These are phyloP conservation scores for Debaryomyces castellii DNA, from an alignment of 805 yeast genomes.

Conservation along the genomic window DNA sequence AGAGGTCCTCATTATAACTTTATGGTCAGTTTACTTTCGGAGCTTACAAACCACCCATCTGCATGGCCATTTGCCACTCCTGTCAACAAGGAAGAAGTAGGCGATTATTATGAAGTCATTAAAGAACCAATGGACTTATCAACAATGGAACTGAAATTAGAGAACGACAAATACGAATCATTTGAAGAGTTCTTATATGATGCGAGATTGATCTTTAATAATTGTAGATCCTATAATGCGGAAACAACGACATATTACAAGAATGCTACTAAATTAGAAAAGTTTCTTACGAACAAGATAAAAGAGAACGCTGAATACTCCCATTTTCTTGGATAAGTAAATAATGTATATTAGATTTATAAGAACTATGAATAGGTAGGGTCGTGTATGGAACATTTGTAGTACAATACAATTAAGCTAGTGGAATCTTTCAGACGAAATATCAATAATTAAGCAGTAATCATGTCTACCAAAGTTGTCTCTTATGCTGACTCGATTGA, in stretches of 20 bases:
- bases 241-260: slow-evolving; percentile 94
- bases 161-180: slow-evolving; percentile 84
- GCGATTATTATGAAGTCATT: slow-evolving; percentile 93
- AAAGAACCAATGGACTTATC: slow-evolving; percentile 98
- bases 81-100: slow-evolving; percentile 89
- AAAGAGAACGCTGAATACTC: slow-evolving; percentile 92
- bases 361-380: background rate
- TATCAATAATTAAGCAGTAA: too few relatives aligned
- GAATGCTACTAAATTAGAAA: slow-evolving; percentile 91
- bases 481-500: slow-evolving; percentile 54
- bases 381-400: background rate
- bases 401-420: background rate
- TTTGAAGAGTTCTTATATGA: slow-evolving; percentile 93
- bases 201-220: slow-evolving; percentile 79
- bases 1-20: slow-evolving; percentile 92
- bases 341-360: slow-evolving; percentile 1
- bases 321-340: slow-evolving; percentile 52
- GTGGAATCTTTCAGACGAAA: background rate
- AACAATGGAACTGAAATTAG: slow-evolving; percentile 92
- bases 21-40: slow-evolving; percentile 85
- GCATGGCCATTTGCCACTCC: slow-evolving; percentile 98
- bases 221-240: slow-evolving; percentile 89
- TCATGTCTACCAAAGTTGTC: slow-evolving; percentile 39
- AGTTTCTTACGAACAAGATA: slow-evolving; percentile 76
- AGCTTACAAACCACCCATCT: slow-evolving; percentile 89